Base-by-base conservation (phyloP, 2,329 filamentous ascomycete genomes). In the Venturia pyrina region DNA sequence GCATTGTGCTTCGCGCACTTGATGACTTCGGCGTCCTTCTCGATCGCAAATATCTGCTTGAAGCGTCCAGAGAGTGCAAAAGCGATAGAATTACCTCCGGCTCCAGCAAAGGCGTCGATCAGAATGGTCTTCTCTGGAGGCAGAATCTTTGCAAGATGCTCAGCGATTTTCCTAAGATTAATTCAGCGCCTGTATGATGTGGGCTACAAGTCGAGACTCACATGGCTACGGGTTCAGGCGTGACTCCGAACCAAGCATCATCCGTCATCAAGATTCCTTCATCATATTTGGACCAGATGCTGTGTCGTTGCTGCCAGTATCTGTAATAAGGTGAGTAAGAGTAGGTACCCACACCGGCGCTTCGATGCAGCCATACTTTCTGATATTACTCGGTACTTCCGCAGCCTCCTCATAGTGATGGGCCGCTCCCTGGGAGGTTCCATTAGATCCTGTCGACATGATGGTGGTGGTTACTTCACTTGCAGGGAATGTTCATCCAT, bases 181-280 rank as follows among this genome's bases (percentile, higher is more conserved):
- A 17, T 62, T 43, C 37, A 62, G 60, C 24, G 40, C 43, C 24
- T 11, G 15, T 2, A 17, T 24, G 15, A 15, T 15, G 8, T 28
- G 37, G 17, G 37, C 40, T 8, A 28, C 28, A n/a, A 21, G 15
- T 43, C 1, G 19, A 17, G 28, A 28, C 82, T 72, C 80, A 95
- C 90, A 83, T 87, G 67, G 95, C 95, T 37, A 99, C 86, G 5
- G 90, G 89, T 75, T 99, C 93, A 17, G 95, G 93, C 0, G 96
- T 99, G 8, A 98, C 93, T 65, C 93, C 95, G 75, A 95, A 99
- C 95, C 95, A 99, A 65, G 92, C 89, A 77, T 93, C 89, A 74
- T 96, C 88, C 0, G 96, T 99, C 82, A 99, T 86, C 81, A 87
- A 89, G 70, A 99, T 84, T 65, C 92, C 93, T 67, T 93, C 84